A percentile compares a stretch with the other conserved stretches of the same genome.
phyloP scores from a whole-genome alignment of 1,284 basidiomycete genomes.

The Apiotrichum sp. region DNA sequence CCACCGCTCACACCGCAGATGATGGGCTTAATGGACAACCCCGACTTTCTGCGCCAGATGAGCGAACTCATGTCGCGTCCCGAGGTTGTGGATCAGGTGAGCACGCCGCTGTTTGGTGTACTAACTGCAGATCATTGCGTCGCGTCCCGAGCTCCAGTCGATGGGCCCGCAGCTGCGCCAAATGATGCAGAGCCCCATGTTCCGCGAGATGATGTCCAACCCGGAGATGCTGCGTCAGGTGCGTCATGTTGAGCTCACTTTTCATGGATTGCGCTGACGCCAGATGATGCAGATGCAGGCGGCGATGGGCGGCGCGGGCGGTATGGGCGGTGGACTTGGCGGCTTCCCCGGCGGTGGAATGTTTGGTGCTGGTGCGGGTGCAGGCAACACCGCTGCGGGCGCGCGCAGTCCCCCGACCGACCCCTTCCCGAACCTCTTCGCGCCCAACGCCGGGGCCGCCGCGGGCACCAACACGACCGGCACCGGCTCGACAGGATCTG shows the following conservation, averaged over 20 bases:
- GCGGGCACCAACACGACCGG: constrained; percentile 18
- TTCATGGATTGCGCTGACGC: constrained; percentile 5
- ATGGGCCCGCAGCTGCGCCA: constrained; percentile 76
- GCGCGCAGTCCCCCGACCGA: constrained; percentile 20
- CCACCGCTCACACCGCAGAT: constrained; percentile 51
- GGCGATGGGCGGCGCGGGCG: constrained; percentile 35
- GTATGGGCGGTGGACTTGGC: constrained; percentile 24
- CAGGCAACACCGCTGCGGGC: constrained; percentile 21
- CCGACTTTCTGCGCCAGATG: constrained; percentile 62
- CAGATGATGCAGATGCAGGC: constrained; percentile 72
- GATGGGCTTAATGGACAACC: constrained; percentile 75
- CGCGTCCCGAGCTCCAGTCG: constrained; percentile 68
- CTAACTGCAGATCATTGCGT: constrained; percentile 57
- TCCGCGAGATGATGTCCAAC: constrained; percentile 66
- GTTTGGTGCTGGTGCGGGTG: constrained; percentile 24
- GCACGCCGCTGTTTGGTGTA: constrained; percentile 4
- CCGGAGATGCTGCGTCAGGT: constrained; percentile 40
- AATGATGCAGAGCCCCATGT: constrained; percentile 71
- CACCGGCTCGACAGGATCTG: constrained; percentile 4
- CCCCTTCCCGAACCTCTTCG: constrained; percentile 44
- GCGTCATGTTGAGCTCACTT: constrained; percentile 4
- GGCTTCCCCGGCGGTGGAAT: constrained; percentile 27
- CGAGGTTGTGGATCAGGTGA: constrained; percentile 65
- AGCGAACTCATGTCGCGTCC: constrained; percentile 66
- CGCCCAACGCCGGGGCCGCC: constrained; percentile 18